Conservation (phyloP, 495 filamentous ascomycete species). For the Friedmanniomyces simplex region DNA sequence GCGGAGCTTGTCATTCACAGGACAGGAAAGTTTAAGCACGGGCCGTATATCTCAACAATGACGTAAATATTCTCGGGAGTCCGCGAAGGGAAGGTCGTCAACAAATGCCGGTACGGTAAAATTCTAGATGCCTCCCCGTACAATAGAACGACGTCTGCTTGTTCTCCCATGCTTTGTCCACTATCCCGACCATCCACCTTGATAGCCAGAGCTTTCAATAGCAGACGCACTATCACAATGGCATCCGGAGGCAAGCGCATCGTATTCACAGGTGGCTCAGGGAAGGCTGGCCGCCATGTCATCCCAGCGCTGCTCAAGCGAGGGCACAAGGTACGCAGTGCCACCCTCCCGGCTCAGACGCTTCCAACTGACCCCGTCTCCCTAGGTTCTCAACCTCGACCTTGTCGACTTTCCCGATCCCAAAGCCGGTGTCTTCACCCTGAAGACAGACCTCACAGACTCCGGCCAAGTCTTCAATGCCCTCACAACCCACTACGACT, state of each 20-base stretch:
- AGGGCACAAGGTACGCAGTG: conserved; percentile 33
- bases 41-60: too few species aligned
- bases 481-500: conserved; percentile 45
- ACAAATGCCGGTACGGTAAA: neutral
- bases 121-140: too few species aligned
- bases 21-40: conserved; percentile 13
- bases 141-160: too few species aligned
- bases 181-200: neutral
- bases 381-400: conserved; percentile 50
- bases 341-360: neutral
- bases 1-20: too few species aligned
- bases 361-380: too few species aligned
- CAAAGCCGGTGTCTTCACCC: conserved; percentile 42
- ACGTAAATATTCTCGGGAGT: neutral
- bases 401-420: conserved; percentile 34
- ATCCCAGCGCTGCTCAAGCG: conserved; percentile 43
- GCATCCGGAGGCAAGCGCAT: conserved; percentile 34
- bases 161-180: neutral
- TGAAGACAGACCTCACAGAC: conserved; percentile 49
- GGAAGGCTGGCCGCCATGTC: conserved; percentile 49
- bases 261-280: conserved; percentile 48
- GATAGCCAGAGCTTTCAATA: neutral
- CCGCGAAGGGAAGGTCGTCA: conserved; percentile 6
- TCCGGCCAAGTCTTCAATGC: conserved; percentile 50
- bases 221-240: conserved; percentile 14